A percentile compares a stretch with the other conserved stretches of the same genome.
These are phyloP conservation scores for Polyporus arcularius DNA, from an alignment of 768 basidiomycete species.

Conservation along the genomic window DNA sequence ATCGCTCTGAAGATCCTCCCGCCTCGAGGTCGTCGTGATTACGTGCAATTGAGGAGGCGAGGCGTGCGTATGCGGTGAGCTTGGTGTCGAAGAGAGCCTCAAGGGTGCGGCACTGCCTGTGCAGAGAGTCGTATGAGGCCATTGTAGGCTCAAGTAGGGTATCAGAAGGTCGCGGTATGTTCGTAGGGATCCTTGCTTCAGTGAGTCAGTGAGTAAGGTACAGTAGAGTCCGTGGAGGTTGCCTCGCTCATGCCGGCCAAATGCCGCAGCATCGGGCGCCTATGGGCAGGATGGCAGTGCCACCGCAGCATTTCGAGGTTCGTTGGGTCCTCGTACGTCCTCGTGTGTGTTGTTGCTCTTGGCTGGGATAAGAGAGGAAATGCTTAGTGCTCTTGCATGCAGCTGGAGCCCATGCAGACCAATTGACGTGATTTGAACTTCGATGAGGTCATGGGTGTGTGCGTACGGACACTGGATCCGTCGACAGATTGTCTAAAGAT, in stretches of 20 bases:
- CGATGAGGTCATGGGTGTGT: neutral
- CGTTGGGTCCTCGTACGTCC: too few relatives aligned
- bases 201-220: neutral
- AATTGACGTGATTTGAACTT: neutral
- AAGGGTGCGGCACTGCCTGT: conserved; percentile 89
- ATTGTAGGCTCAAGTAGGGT: conserved; percentile 35
- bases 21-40: conserved; percentile 67
- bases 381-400: too few relatives aligned
- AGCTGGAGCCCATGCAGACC: neutral
- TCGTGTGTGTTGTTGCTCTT: too few relatives aligned
- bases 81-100: conserved; percentile 93
- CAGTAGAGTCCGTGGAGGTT: neutral
- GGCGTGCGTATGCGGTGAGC: conserved; percentile 85
- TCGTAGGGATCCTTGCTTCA: neutral
- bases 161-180: neutral
- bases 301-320: too few relatives aligned
- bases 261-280: too few relatives aligned
- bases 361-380: too few relatives aligned
- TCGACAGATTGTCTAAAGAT: too few relatives aligned
- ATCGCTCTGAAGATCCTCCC: conserved; percentile 66
- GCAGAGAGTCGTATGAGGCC: conserved; percentile 85
- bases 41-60: conserved; percentile 67
- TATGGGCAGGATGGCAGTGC: too few relatives aligned
- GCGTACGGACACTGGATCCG: neutral
- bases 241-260: neutral